Evolutionary conservation across 2,329 filamentous ascomycete genomes (phyloP), one percentile per base, ranked within the genome.

Genomic region (Verticillium nubilum): DNA sequence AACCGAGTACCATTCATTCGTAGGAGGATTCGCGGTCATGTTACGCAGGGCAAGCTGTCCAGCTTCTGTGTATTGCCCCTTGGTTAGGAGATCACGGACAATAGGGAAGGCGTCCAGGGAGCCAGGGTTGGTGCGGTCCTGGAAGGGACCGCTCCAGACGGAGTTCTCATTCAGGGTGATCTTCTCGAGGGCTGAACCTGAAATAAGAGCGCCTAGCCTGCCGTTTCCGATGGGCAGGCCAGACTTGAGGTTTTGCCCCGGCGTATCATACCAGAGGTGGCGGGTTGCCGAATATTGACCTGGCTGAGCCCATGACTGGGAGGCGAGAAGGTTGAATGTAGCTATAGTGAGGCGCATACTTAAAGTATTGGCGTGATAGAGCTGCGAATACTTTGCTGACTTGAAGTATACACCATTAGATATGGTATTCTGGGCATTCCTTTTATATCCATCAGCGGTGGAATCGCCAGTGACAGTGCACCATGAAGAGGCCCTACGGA

Each of bases 141-240:
- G 76, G 7, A 71, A 72, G 0, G 75, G 76, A 26, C 78, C 78
- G 58, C 75, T 78, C 76, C 76, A 80, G 12, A 79, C 72, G 1
- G 77, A 78, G 59, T 81, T 76, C 63, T 82, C 79, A 53, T 81
- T 82, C 15, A 82, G 67, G 28, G 74, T 67, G 4, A 80, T 65
- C 42, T 76, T 70, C 54, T 79, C 78, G 1, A 71, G 71, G 13
- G 72, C 66, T 13, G 75, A 72, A 13, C 79, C 79, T 61, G 76
- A 75, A 27, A 81, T 63, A 73, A 80, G 80, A 3, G 66, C 69
- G 5, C 69, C 72, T 1, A 73, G 59, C 19, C 79, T 72, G 12
- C 80, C 79, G 63, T 82, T 82, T 2, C 80, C 79, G 58, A 82
- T 72, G 1, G 80, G 79, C 0, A 81, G 68, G 15, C 79, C 76